Evolutionary conservation across 2,329 filamentous ascomycete genomes (phyloP).

Genomic region (Hymenoscyphus repandus): DNA sequence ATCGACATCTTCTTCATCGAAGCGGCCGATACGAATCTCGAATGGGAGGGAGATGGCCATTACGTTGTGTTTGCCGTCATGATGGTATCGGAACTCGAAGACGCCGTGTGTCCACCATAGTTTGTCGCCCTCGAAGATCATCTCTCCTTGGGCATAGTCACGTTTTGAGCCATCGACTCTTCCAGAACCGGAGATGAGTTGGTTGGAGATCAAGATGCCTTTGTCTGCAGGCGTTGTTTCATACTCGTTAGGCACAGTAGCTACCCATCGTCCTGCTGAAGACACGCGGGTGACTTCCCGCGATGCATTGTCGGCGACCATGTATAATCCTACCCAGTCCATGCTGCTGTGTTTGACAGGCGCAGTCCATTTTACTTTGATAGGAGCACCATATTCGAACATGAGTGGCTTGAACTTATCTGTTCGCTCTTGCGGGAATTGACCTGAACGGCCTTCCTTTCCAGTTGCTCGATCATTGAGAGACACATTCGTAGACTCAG

Average conservation of each 20-base stretch:
- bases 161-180: slow-evolving; percentile 43
- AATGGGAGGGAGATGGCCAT: slow-evolving; percentile 94
- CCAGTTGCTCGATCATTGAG: slow-evolving; percentile 58
- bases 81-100: slow-evolving; percentile 96
- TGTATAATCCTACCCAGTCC: slow-evolving; percentile 96
- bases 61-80: slow-evolving; percentile 85
- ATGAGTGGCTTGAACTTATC: slow-evolving; percentile 66
- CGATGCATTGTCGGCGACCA: slow-evolving; percentile 88
- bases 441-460: slow-evolving; percentile 67
- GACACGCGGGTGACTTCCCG: slow-evolving; percentile 78
- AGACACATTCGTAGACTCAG: slow-evolving; percentile 45
- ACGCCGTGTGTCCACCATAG: slow-evolving; percentile 96
- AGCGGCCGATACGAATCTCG: slow-evolving; percentile 77
- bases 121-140: slow-evolving; percentile 86
- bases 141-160: slow-evolving; percentile 69
- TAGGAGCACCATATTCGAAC: slow-evolving; percentile 85
- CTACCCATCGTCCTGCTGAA: slow-evolving; percentile 84
- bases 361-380: slow-evolving; percentile 86
- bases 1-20: slow-evolving; percentile 69
- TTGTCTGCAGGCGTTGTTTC: slow-evolving; percentile 70
- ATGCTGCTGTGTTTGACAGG: slow-evolving; percentile 81
- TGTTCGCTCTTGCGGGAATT: slow-evolving; percentile 56
- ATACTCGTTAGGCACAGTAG: slow-evolving; percentile 70
- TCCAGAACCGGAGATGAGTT: slow-evolving; percentile 42
- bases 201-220: slow-evolving; percentile 68